Base-by-base conservation (phyloP, 148 eudicot genomes). In the Chenopodium album region DNA sequence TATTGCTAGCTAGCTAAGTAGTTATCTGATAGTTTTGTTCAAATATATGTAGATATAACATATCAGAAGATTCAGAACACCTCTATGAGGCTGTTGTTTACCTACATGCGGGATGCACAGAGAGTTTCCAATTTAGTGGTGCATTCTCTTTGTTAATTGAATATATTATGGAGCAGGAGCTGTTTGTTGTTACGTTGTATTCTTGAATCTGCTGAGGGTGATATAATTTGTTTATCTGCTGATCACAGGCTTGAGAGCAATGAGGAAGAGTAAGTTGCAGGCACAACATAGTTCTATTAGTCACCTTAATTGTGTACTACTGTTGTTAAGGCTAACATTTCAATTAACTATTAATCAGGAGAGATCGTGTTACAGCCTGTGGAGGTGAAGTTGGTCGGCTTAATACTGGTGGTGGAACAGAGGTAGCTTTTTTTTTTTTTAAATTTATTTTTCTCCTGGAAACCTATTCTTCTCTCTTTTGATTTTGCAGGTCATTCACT, bases 381-480 rank as follows among this genome's bases (percentile, higher is more conserved):
- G 99, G 99, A 23, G 99, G 98, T 46, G 99, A 96, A 91, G 98
- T 96, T 85, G 99, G 98, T 62, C 98, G 98, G 82, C 95, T 96
- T 78, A 96, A 96, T 87, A 91, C 99, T 76, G 97, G 99, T 80
- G 97, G 98, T 63, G 99, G 99, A 34, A 94, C 98, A 22, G 93
- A 94, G 97, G 99, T 94, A 89, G 0, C 41, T 37, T 37, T 37
- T 37, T 37, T 32, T 37, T 37, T 4, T 4, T 34, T 11, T 66
- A 79, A 1, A 32, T 32, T 32, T 32, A 32, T 32, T 46, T 76
- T 29, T 73, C 41, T n/a, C 62, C 70, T 76, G 29, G 41, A 37
- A 37, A 9, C 31, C n/a, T 44, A 14, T 54, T 56, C 13, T 34
- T 7, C 41, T n/a, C 63, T 41, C 59, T 46, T 31, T 59, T 79